phyloP scores from a whole-genome alignment of 495 filamentous ascomycete species.

The Lasiosphaeris hirsuta region DNA sequence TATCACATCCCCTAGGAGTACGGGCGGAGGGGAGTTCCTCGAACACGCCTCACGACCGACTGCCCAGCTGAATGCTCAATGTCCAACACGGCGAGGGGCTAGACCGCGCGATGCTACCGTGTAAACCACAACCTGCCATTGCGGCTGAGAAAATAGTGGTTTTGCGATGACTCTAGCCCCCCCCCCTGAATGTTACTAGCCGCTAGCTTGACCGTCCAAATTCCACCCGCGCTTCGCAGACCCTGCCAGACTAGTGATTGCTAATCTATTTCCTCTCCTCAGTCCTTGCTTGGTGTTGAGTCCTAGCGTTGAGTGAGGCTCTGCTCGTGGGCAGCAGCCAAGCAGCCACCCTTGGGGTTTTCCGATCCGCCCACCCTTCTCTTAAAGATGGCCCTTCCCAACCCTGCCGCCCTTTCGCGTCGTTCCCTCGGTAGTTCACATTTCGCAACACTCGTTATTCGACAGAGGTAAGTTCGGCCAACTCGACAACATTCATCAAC shows the following conservation, averaged over 20 bases:
- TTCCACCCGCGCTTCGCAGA: neutral
- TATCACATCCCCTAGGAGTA: no score
- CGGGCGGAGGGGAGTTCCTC: no score
- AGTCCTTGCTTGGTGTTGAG: neutral
- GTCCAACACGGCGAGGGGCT: no score
- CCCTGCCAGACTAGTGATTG: neutral
- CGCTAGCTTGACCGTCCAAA: neutral
- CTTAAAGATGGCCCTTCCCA: no score
- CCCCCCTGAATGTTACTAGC: neutral
- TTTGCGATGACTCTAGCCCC: neutral
- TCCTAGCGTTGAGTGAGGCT: neutral
- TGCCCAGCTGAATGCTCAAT: no score
- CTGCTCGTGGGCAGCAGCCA: neutral
- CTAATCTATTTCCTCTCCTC: neutral
- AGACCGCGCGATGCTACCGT: neutral
- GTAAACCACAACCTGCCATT: neutral
- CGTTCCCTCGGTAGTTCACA: no score
- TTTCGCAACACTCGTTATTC: neutral
- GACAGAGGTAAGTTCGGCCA: neutral
- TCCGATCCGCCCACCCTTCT: neutral
- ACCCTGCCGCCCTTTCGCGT: no score
- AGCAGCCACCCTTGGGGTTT: neutral
- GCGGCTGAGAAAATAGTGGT: slow-evolving; percentile 2
- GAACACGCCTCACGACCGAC: no score
- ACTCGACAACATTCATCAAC: neutral